phyloP scores from a whole-genome alignment of 2,329 filamentous ascomycete species.

The Diaporthe velutina region DNA sequence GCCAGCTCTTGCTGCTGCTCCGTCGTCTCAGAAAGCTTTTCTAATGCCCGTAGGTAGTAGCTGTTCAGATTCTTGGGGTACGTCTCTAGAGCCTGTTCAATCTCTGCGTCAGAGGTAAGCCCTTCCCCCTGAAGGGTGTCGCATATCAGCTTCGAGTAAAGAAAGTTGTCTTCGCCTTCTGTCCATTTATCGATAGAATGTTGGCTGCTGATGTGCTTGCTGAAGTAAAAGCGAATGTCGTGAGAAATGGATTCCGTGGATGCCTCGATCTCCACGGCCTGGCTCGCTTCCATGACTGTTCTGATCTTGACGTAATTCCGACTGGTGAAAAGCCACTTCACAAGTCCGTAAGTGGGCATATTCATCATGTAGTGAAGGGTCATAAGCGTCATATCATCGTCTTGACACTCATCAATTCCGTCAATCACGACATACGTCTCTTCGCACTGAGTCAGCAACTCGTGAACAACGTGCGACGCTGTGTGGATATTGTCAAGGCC shows the following conservation, averaged over 20 bases:
- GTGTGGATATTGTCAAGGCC: not conserved
- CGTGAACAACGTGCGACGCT: not conserved
- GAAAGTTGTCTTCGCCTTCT: constrained; percentile 5
- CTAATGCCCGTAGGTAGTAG: not conserved
- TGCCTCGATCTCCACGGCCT: not conserved
- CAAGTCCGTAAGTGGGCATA: not conserved
- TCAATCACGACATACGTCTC: not conserved
- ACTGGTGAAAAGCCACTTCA: not conserved
- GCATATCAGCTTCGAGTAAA: constrained; percentile 6
- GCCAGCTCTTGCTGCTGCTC: not conserved
- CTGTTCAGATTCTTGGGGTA: not conserved
- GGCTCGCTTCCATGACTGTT: not conserved
- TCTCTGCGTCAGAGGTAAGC: not conserved
- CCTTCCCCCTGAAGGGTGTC: not conserved
- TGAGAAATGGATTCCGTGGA: not conserved
- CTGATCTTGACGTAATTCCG: not conserved
- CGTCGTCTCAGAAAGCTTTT: not conserved
- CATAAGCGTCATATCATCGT: not conserved
- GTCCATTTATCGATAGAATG: not conserved
- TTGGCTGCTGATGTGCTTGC: not conserved
- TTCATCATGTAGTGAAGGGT: not conserved
- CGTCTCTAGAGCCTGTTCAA: not conserved
- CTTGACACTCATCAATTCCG: not conserved
- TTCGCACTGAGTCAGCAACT: not conserved
- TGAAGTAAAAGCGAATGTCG: not conserved